Evolutionary conservation across 2,329 filamentous ascomycete species (phyloP).

Genomic region (Hymenoscyphus fraxineus): DNA sequence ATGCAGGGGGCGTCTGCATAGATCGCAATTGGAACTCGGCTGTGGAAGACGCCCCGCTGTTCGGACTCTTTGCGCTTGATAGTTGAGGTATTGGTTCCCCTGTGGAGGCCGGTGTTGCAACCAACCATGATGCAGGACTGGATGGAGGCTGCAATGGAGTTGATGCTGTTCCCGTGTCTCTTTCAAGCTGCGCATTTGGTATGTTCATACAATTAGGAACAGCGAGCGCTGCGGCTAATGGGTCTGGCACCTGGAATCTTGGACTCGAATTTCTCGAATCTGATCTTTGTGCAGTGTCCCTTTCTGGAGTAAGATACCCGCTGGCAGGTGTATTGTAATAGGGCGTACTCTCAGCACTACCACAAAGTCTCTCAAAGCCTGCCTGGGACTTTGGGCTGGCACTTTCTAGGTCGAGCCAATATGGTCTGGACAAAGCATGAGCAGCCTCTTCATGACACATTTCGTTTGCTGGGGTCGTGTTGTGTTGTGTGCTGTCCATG

Average conservation of each 20-base stretch:
- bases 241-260: slow-evolving; percentile 13
- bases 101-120: slow-evolving; percentile 1
- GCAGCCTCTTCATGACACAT: not conserved
- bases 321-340: slow-evolving; percentile 28
- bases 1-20: slow-evolving; percentile 6
- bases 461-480: slow-evolving; percentile 4
- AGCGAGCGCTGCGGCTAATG: slow-evolving; percentile 13
- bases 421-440: not conserved
- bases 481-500: slow-evolving; percentile 18
- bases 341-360: slow-evolving; percentile 23
- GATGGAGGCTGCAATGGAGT: slow-evolving; percentile 3
- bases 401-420: not conserved
- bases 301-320: slow-evolving; percentile 15
- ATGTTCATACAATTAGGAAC: slow-evolving; percentile 4
- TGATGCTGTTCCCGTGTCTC: not conserved
- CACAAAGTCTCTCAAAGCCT: not conserved
- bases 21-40: slow-evolving; percentile 4
- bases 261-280: not conserved
- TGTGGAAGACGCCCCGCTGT: not conserved
- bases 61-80: not conserved
- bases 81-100: not conserved
- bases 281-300: not conserved
- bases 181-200: not conserved
- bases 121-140: not conserved
- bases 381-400: not conserved